Conservation (phyloP, 2,329 filamentous ascomycete genomes). For the Arthrocladium fulminans region DNA sequence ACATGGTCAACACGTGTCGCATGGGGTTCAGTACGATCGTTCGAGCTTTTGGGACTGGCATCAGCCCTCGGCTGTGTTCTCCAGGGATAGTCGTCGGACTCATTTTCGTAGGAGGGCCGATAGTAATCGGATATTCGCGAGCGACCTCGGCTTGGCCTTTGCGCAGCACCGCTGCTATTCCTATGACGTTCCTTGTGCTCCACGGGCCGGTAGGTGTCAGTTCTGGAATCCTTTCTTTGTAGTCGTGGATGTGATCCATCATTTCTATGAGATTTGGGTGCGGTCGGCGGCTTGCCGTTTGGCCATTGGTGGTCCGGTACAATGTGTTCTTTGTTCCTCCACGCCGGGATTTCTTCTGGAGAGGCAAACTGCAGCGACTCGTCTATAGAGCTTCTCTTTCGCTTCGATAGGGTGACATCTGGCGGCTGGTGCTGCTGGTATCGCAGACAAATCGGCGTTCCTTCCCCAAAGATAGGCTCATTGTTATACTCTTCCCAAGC, state of each 20-base stretch:
- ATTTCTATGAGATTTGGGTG: conserved; percentile 1
- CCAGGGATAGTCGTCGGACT: too few relatives aligned
- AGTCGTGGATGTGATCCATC: conserved; percentile 7
- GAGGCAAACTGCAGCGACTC: too few relatives aligned
- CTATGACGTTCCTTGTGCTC: neutral
- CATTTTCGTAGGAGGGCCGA: neutral
- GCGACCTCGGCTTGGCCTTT: neutral
- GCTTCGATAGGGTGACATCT: too few relatives aligned
- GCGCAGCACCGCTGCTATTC: neutral
- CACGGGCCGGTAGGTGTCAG: neutral
- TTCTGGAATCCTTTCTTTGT: neutral
- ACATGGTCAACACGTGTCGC: too few relatives aligned
- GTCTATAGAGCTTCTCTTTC: too few relatives aligned
- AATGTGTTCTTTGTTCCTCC: too few relatives aligned
- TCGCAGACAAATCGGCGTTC: too few relatives aligned
- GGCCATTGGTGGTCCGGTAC: conserved; percentile 3
- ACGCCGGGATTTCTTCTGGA: too few relatives aligned
- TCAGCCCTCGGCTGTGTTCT: too few relatives aligned
- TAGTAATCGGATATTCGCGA: neutral
- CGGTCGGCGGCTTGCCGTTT: conserved; percentile 2
- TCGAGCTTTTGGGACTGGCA: neutral
- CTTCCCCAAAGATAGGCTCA: too few relatives aligned
- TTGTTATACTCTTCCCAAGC: neutral
- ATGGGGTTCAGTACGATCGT: neutral
- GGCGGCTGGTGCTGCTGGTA: too few relatives aligned